Conservation (phyloP, 768 basidiomycete species). For the Psilocybe sp. region DNA sequence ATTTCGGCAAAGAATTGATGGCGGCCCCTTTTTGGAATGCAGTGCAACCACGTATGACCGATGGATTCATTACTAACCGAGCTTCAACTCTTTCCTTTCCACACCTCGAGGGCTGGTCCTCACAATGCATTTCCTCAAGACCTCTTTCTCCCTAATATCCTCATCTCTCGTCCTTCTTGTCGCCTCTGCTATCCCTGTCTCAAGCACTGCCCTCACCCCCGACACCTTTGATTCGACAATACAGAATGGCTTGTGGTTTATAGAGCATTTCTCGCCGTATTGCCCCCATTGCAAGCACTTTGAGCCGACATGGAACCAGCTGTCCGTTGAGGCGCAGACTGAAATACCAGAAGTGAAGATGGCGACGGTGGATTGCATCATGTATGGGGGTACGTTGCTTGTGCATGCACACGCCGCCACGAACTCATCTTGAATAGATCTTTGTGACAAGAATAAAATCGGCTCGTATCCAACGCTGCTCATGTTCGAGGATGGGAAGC, state of each 20-base stretch:
- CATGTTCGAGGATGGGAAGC: conserved; percentile 66
- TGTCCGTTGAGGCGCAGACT: conserved; percentile 50
- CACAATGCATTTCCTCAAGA: conserved; percentile 5
- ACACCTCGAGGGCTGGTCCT: conserved; percentile 4
- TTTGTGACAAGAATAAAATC: conserved; percentile 71
- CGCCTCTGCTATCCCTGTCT: conserved; percentile 30
- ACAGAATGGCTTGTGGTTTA: conserved; percentile 66
- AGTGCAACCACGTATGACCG: too few relatives aligned
- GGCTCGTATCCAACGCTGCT: conserved; percentile 75
- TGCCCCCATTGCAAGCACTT: conserved; percentile 80
- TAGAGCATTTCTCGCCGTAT: conserved; percentile 87
- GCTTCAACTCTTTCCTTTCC: too few relatives aligned
- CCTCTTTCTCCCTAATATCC: conserved; percentile 27
- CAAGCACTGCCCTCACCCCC: conserved; percentile 45
- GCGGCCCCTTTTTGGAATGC: too few relatives aligned
- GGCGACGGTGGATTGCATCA: conserved; percentile 46
- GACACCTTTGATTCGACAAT: conserved; percentile 55
- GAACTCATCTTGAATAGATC: conserved; percentile 45
- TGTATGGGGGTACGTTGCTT: conserved; percentile 21
- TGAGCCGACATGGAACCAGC: conserved; percentile 75
- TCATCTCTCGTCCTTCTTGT: conserved; percentile 24
- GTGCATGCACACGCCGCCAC: not conserved
- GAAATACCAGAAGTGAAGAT: conserved; percentile 53
- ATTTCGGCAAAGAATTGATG: too few relatives aligned
- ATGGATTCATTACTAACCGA: too few relatives aligned